Evolutionary conservation across 2,329 filamentous ascomycete genomes (phyloP).

Genomic region (Neonectria coccinea): DNA sequence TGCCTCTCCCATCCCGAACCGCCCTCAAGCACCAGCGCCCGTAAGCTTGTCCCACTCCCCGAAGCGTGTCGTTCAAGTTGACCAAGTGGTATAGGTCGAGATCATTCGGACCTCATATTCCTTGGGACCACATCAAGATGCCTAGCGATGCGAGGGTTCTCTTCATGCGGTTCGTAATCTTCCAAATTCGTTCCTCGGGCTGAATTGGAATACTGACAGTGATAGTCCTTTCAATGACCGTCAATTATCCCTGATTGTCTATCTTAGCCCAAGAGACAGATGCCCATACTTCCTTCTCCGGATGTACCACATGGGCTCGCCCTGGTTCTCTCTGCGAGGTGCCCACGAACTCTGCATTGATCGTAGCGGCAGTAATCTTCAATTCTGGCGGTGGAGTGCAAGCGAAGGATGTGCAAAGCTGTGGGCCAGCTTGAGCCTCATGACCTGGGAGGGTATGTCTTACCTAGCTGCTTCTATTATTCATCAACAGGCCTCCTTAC

Average conservation of each 20-base stretch:
- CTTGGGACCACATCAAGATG: constrained; percentile 58
- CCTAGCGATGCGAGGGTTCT: constrained; percentile 63
- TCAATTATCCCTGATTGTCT: constrained; percentile 65
- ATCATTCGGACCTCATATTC: constrained; percentile 59
- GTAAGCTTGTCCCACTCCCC: constrained; percentile 39
- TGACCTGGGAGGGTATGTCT: constrained; percentile 69
- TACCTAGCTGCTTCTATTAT: constrained; percentile 3
- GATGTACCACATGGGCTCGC: constrained; percentile 52
- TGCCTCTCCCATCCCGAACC: constrained; percentile 64
- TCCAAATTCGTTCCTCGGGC: neutral
- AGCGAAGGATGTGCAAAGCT: constrained; percentile 57
- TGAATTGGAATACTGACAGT: constrained; percentile 18
- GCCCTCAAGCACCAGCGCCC: constrained; percentile 56
- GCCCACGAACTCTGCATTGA: constrained; percentile 67
- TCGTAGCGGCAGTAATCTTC: constrained; percentile 61
- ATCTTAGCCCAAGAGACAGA: constrained; percentile 57
- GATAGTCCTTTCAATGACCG: constrained; percentile 67
- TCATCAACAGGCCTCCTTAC: neutral
- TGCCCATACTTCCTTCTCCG: constrained; percentile 63
- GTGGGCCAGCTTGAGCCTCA: constrained; percentile 68
- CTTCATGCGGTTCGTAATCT: constrained; percentile 62
- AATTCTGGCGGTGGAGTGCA: constrained; percentile 65
- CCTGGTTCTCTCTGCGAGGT: constrained; percentile 63
- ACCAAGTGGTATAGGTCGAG: constrained; percentile 53
- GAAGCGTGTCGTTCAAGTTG: constrained; percentile 8